Evolutionary conservation across 225 moss, liverwort and hornwort species (phyloP).

Genomic region (Physcomitrium patens): DNA sequence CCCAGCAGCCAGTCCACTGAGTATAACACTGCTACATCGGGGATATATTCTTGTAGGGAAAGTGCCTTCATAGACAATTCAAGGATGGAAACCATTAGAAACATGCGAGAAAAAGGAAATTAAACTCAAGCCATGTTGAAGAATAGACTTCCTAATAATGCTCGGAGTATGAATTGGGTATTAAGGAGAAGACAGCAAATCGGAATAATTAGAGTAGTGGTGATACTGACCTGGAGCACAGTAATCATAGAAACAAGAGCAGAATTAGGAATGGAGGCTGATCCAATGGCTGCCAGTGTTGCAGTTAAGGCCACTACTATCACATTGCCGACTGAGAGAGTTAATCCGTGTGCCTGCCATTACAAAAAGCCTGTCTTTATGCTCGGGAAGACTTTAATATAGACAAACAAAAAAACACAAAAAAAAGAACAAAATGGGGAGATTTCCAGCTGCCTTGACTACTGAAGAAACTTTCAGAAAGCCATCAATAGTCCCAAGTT

Average conservation of each 20-base stretch:
- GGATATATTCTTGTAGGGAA: slow-evolving; percentile 65
- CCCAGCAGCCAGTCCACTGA: slow-evolving; percentile 94
- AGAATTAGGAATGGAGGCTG: slow-evolving; percentile 80
- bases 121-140: not conserved
- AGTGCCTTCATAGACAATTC: slow-evolving; percentile 60
- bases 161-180: not conserved
- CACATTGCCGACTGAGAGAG: slow-evolving; percentile 69
- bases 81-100: not conserved
- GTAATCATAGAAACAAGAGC: slow-evolving; percentile 91
- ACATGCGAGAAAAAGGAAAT: not conserved
- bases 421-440: not conserved
- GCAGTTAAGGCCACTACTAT: slow-evolving; percentile 76
- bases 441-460: not conserved
- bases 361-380: slow-evolving; percentile 20
- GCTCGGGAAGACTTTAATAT: not conserved
- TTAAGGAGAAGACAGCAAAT: not conserved
- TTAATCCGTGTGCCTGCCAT: slow-evolving; percentile 73
- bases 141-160: not conserved
- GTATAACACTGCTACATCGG: slow-evolving; percentile 79
- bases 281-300: slow-evolving; percentile 88
- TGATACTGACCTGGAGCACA: slow-evolving; percentile 71
- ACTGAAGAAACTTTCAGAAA: not conserved
- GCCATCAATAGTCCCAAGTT: no score
- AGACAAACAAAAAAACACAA: no score
- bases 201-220: not conserved